Evolutionary conservation across 169 alveolate genomes (phyloP).

Genomic region (Eimeria falciformis): DNA sequence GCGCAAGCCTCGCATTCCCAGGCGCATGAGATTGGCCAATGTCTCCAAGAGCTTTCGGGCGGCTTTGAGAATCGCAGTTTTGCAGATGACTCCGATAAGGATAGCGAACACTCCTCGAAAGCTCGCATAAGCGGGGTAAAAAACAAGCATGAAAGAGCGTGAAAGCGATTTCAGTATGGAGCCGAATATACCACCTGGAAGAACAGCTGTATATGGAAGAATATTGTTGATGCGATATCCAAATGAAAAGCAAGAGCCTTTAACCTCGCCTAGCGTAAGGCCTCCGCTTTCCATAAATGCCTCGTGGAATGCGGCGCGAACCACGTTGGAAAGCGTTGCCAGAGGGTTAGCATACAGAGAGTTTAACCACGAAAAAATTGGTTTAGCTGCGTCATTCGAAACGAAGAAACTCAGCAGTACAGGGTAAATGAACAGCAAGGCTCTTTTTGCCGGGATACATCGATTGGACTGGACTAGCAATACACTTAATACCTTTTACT

Average conservation of each 20-base stretch:
- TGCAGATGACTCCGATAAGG: slow-evolving; percentile 69
- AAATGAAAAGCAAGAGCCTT: slow-evolving; percentile 70
- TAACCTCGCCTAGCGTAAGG: slow-evolving; percentile 45
- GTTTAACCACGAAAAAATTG: slow-evolving; percentile 59
- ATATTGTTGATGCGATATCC: slow-evolving; percentile 55
- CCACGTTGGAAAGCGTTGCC: slow-evolving; percentile 73
- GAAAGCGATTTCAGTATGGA: slow-evolving; percentile 37
- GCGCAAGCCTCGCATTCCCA: slow-evolving; percentile 58
- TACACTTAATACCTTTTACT: background rate
- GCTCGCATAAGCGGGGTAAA: slow-evolving; percentile 69
- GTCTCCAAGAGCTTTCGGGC: slow-evolving; percentile 23
- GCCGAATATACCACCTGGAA: slow-evolving; percentile 75
- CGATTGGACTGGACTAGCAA: background rate
- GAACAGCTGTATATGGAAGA: slow-evolving; percentile 50
- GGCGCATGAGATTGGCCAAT: slow-evolving; percentile 54
- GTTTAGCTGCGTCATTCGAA: slow-evolving; percentile 21
- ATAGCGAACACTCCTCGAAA: slow-evolving; percentile 68
- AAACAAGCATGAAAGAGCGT: slow-evolving; percentile 73
- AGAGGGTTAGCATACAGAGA: slow-evolving; percentile 63
- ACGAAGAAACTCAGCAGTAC: background rate
- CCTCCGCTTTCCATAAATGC: slow-evolving; percentile 30
- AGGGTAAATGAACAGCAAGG: background rate
- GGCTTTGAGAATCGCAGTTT: slow-evolving; percentile 29
- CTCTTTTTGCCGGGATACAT: background rate
- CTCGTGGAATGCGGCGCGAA: slow-evolving; percentile 59